Percentiles rank a stretch among this genome's conserved stretches.
Evolutionary conservation across 805 yeast genomes (phyloP).

Genomic region (Teunomyces pallodes): DNA sequence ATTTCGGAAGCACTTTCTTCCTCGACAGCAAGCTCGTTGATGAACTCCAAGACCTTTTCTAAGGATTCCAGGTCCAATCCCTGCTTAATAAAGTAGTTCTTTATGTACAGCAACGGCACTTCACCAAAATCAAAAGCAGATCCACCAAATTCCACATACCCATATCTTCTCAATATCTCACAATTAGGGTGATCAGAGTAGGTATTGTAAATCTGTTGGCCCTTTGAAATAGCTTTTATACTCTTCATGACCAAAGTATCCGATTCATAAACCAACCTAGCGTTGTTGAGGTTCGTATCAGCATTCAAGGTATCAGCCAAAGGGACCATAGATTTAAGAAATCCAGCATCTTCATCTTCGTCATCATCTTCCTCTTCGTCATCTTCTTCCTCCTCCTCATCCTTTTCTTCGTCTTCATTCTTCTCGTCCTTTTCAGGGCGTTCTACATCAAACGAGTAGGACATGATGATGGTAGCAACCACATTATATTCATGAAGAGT

Average conservation of each 20-base stretch:
- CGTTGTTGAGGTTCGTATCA: constrained; percentile 74
- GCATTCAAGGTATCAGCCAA: constrained; percentile 90
- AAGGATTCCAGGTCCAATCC: constrained; percentile 25
- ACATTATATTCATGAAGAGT: constrained; percentile 61
- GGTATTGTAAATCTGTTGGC: constrained; percentile 80
- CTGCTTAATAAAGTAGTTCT: constrained; percentile 29
- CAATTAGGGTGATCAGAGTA: constrained; percentile 90
- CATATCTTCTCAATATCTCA: constrained; percentile 88
- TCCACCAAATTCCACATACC: constrained; percentile 76
- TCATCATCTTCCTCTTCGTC: constrained; percentile 26
- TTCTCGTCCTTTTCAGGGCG: constrained; percentile 21
- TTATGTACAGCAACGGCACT: constrained; percentile 46
- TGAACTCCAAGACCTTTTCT: constrained; percentile 31
- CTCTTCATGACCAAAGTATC: constrained; percentile 69
- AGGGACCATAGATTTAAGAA: constrained; percentile 83
- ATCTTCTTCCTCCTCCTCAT: constrained; percentile 24
- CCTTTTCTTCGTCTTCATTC: constrained; percentile 26
- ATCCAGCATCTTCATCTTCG: constrained; percentile 14
- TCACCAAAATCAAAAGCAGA: constrained; percentile 83
- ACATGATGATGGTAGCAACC: constrained; percentile 78
- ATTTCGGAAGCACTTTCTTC: constrained; percentile 42
- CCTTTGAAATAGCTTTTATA: constrained; percentile 53
- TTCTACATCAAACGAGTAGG: constrained; percentile 88
- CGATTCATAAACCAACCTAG: constrained; percentile 55
- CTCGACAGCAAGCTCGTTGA: constrained; percentile 27